phyloP scores from a whole-genome alignment of 768 basidiomycete genomes.

The Xerocomellus dryophilus region DNA sequence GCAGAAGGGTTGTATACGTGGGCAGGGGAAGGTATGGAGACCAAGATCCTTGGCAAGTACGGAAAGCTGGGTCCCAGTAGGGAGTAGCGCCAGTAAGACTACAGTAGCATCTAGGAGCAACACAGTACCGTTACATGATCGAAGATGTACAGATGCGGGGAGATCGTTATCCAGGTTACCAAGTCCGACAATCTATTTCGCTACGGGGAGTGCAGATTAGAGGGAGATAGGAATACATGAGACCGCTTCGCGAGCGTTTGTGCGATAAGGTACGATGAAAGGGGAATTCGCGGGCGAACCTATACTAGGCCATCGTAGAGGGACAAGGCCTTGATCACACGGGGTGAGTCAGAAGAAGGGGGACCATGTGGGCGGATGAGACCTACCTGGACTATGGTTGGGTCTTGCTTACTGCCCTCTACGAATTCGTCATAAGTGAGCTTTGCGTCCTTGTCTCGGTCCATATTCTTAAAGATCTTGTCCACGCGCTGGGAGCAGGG shows the following conservation, averaged over 20 bases:
- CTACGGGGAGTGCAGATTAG: slow-evolving; percentile 21
- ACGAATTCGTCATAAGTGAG: slow-evolving; percentile 97
- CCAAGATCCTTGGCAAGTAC: slow-evolving; percentile 73
- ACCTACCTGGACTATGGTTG: slow-evolving; percentile 93
- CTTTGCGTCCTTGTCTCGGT: slow-evolving; percentile 88
- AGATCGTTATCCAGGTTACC: slow-evolving; percentile 12
- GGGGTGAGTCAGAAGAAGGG: slow-evolving; percentile 8
- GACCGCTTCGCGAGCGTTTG: slow-evolving; percentile 19
- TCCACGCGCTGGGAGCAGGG: slow-evolving; percentile 73
- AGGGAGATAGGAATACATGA: slow-evolving; percentile 25
- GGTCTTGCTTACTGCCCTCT: slow-evolving; percentile 97
- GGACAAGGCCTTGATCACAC: slow-evolving; percentile 71
- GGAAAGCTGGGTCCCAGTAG: slow-evolving; percentile 48
- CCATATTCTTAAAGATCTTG: slow-evolving; percentile 99
- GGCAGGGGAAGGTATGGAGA: slow-evolving; percentile 79
- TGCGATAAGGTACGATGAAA: slow-evolving; percentile 22
- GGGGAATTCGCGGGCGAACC: slow-evolving; percentile 14
- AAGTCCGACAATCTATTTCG: slow-evolving; percentile 17
- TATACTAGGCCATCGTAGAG: slow-evolving; percentile 94
- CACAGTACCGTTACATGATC: slow-evolving; percentile 25
- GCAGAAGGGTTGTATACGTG: slow-evolving; percentile 83
- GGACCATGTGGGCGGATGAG: slow-evolving; percentile 6
- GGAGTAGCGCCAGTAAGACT: slow-evolving; percentile 22
- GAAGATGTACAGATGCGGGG: slow-evolving; percentile 24
- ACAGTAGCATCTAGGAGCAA: slow-evolving; percentile 18